phyloP scores from a whole-genome alignment of 768 basidiomycete genomes.

The Crepidotus variabilis region DNA sequence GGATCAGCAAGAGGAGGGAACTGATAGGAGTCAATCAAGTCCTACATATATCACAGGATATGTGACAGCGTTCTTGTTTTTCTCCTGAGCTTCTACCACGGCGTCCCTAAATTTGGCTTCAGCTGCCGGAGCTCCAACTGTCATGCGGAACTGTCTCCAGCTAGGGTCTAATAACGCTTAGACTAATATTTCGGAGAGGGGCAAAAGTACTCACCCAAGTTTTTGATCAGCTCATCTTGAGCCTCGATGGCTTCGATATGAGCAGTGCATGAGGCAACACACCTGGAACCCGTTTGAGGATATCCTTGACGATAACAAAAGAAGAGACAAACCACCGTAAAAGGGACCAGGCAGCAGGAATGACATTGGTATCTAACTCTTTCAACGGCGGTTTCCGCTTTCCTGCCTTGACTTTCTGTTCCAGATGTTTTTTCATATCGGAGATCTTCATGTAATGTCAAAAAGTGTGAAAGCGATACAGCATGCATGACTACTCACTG shows the following conservation, averaged over 20 bases:
- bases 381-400: conserved; percentile 51
- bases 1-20: background rate
- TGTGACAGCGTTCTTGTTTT: conserved; percentile 33
- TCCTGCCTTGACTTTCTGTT: conserved; percentile 44
- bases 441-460: conserved; percentile 31
- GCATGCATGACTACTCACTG: conserved; percentile 28
- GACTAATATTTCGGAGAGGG: background rate
- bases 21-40: background rate
- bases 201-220: conserved; percentile 36
- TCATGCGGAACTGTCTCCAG: conserved; percentile 67
- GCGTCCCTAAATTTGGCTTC: conserved; percentile 60
- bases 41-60: conserved; percentile 48
- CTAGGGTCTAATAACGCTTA: conserved; percentile 27
- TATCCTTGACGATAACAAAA: background rate
- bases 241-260: conserved; percentile 61
- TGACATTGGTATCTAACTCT: conserved; percentile 44
- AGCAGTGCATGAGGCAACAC: conserved; percentile 70
- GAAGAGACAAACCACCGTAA: conserved; percentile 48
- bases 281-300: conserved; percentile 33
- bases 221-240: conserved; percentile 49
- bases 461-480: background rate
- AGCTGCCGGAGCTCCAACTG: conserved; percentile 68
- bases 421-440: conserved; percentile 59
- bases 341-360: conserved; percentile 62
- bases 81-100: conserved; percentile 32